Percentiles rank a stretch among this genome's conserved stretches.
Evolutionary conservation across 768 basidiomycete species (phyloP).

Genomic region (Lentinula boryana): DNA sequence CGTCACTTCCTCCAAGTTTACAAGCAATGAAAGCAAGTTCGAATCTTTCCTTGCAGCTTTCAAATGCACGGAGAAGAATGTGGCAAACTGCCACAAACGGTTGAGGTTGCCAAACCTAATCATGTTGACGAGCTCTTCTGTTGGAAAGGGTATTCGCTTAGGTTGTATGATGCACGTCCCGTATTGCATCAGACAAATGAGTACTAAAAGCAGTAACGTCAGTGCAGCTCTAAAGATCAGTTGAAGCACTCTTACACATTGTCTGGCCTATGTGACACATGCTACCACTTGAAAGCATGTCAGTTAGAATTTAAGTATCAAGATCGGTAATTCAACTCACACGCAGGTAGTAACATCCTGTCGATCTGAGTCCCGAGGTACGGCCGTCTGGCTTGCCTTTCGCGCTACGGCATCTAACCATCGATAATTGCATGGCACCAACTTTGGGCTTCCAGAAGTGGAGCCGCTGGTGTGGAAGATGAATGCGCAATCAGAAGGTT

Average conservation of each 20-base stretch:
- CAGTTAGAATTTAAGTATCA: slow-evolving; percentile 23
- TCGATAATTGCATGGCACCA: slow-evolving; percentile 62
- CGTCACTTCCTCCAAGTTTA: slow-evolving; percentile 54
- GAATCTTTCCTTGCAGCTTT: slow-evolving; percentile 52
- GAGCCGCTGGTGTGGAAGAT: slow-evolving; percentile 81
- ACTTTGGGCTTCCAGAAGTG: slow-evolving; percentile 76
- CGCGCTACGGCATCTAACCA: slow-evolving; percentile 56
- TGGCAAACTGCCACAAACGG: slow-evolving; percentile 69
- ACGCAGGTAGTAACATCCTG: slow-evolving; percentile 73
- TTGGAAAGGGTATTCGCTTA: slow-evolving; percentile 55
- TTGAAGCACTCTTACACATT: slow-evolving; percentile 48
- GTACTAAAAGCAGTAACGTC: slow-evolving; percentile 37
- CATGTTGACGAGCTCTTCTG: slow-evolving; percentile 70
- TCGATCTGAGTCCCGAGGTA: slow-evolving; percentile 38
- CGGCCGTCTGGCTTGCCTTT: slow-evolving; percentile 50
- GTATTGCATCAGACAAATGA: slow-evolving; percentile 66
- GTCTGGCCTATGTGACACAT: slow-evolving; percentile 80
- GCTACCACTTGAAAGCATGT: slow-evolving; percentile 54
- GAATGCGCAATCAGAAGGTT: slow-evolving; percentile 32
- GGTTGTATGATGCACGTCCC: slow-evolving; percentile 72
- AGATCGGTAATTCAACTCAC: slow-evolving; percentile 34
- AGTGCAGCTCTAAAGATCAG: slow-evolving; percentile 18
- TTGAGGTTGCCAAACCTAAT: slow-evolving; percentile 61
- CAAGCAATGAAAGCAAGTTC: slow-evolving; percentile 52
- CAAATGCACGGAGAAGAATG: slow-evolving; percentile 63